Evolutionary conservation across 2,329 filamentous ascomycete genomes (phyloP).

Genomic region (Calonectria montana): DNA sequence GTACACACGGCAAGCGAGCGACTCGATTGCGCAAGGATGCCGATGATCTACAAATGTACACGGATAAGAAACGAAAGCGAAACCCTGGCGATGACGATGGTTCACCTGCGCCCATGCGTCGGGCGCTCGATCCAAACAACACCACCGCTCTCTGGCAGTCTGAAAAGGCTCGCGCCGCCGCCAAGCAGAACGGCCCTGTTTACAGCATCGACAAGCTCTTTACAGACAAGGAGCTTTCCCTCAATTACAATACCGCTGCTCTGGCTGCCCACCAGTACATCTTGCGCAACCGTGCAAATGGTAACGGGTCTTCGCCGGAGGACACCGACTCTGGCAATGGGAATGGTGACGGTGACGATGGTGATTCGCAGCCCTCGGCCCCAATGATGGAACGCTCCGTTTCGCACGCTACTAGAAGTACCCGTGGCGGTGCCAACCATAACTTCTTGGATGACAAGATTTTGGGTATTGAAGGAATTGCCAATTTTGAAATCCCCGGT

Average conservation of each 20-base stretch:
- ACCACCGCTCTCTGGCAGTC: conserved; percentile 73
- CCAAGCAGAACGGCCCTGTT: conserved; percentile 68
- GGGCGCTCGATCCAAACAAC: conserved; percentile 65
- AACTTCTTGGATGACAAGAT: conserved; percentile 69
- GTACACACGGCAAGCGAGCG: conserved; percentile 71
- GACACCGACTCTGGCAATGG: conserved; percentile 66
- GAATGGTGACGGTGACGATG: conserved; percentile 62
- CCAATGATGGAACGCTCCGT: conserved; percentile 72
- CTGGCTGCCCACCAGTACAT: conserved; percentile 72
- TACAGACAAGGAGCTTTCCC: conserved; percentile 75
- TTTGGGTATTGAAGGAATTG: conserved; percentile 69
- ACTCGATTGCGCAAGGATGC: conserved; percentile 70
- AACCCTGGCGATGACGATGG: conserved; percentile 71
- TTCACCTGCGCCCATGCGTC: conserved; percentile 68
- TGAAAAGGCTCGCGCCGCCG: conserved; percentile 65
- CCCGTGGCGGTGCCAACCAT: conserved; percentile 63
- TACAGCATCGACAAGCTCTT: conserved; percentile 78
- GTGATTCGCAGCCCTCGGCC: conserved; percentile 60
- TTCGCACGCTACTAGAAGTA: conserved; percentile 74
- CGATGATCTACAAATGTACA: conserved; percentile 67
- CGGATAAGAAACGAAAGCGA: conserved; percentile 73
- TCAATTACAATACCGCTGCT: conserved; percentile 73
- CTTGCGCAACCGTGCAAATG: conserved; percentile 66
- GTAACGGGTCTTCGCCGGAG: conserved; percentile 60
- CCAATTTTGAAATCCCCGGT: conserved; percentile 68